Percentiles rank a stretch among this genome's conserved stretches.
Evolutionary conservation across 768 basidiomycete genomes (phyloP).

Genomic region (Flagelloscypha sp.): DNA sequence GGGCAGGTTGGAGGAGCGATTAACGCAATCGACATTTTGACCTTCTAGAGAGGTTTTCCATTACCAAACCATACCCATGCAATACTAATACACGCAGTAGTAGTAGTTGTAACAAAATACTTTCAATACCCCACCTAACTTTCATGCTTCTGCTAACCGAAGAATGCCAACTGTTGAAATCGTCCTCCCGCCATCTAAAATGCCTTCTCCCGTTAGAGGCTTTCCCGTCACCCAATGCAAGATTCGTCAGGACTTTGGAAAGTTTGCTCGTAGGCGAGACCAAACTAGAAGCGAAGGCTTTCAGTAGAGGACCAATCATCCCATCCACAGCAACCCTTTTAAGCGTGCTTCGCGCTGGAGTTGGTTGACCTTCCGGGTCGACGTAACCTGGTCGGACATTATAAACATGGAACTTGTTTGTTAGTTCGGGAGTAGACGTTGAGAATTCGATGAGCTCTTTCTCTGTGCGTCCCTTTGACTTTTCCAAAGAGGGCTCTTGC

Average conservation of each 20-base stretch:
- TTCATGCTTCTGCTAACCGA: too few relatives aligned
- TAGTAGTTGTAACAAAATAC: too few relatives aligned
- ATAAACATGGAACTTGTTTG: conserved; percentile 12
- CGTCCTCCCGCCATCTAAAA: conserved; percentile 22
- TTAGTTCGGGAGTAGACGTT: conserved; percentile 2
- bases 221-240: conserved; percentile 18
- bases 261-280: conserved; percentile 14
- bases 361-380: conserved; percentile 4
- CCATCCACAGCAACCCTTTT: neutral
- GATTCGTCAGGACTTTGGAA: conserved; percentile 13
- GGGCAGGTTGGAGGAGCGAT: too few relatives aligned
- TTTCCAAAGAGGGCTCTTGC: conserved; percentile 14
- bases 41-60: too few relatives aligned
- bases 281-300: conserved; percentile 3
- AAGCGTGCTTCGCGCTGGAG: conserved; percentile 3
- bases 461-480: conserved; percentile 20
- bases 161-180: too few relatives aligned
- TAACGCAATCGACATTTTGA: too few relatives aligned
- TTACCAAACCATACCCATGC: too few relatives aligned
- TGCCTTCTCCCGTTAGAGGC: conserved; percentile 13
- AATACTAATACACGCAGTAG: too few relatives aligned
- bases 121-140: too few relatives aligned
- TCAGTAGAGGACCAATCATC: conserved; percentile 3
- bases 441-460: conserved; percentile 12
- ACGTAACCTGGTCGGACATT: conserved; percentile 17